A percentile compares a stretch with the other conserved stretches of the same genome.
These are phyloP conservation scores for Leptomonas pyrrhocoris DNA, from an alignment of 208 protist genomes.

Conservation along the genomic window DNA sequence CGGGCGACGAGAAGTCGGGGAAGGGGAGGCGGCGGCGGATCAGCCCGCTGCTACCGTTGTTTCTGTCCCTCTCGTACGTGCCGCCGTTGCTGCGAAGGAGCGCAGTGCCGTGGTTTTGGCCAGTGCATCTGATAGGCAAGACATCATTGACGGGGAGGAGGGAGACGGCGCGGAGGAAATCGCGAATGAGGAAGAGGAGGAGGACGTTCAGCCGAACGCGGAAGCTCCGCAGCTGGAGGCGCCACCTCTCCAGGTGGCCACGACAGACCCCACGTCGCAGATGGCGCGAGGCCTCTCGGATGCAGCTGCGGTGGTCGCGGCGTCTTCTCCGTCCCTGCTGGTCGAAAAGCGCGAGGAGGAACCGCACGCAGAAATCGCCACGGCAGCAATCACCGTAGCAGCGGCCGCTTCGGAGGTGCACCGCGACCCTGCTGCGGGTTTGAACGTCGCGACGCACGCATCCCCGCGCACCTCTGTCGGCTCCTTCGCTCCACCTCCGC, in stretches of 20 bases:
- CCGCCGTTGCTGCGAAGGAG: too few relatives aligned
- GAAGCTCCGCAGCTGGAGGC: background rate
- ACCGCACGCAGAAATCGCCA: background rate
- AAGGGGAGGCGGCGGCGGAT: background rate
- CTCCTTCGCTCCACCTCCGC: background rate
- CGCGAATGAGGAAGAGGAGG: background rate
- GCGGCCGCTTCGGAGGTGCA: background rate
- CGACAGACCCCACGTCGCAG: background rate
- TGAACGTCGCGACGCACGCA: background rate
- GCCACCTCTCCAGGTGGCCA: background rate
- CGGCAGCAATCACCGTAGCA: background rate
- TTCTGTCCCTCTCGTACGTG: too few relatives aligned
- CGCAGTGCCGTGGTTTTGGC: conserved; percentile 1
- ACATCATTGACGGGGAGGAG: background rate
- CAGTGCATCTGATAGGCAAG: background rate
- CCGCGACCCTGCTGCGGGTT: background rate
- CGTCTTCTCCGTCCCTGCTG: background rate
- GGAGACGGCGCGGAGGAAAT: background rate
- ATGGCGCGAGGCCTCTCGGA: background rate
- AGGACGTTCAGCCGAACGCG: background rate
- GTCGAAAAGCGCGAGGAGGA: background rate
- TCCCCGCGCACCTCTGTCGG: background rate
- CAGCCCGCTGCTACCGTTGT: background rate
- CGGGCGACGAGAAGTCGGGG: too few relatives aligned
- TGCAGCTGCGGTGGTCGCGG: background rate